Conservation (phyloP, 2,329 filamentous ascomycete species). For the Cadophora sp. region DNA sequence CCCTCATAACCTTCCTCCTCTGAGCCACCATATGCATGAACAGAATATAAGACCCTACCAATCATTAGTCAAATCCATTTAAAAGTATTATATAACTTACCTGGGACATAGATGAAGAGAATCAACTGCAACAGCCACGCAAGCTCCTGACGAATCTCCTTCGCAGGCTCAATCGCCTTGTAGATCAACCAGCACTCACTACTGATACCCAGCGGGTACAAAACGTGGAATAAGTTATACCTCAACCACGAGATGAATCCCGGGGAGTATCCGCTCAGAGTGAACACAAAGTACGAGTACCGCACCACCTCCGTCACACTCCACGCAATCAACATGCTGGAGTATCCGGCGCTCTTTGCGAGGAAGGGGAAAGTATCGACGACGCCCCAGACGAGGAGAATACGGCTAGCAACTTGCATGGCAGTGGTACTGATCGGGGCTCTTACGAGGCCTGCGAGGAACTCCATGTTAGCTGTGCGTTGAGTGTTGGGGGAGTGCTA, state of each 20-base stretch:
- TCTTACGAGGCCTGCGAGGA: constrained; percentile 74
- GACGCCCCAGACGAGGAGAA: constrained; percentile 89
- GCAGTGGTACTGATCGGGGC: constrained; percentile 83
- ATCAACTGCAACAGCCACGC: constrained; percentile 69
- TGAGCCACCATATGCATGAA: constrained; percentile 97
- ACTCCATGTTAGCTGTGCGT: constrained; percentile 26
- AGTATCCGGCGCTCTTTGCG: constrained; percentile 68
- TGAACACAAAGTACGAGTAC: constrained; percentile 88
- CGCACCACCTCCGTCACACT: constrained; percentile 89
- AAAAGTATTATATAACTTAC: constrained; percentile 55
- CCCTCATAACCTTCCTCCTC: constrained; percentile 77
- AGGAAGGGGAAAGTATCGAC: constrained; percentile 75
- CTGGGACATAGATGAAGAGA: constrained; percentile 79
- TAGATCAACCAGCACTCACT: constrained; percentile 87
- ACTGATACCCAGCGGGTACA: constrained; percentile 90
- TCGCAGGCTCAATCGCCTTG: constrained; percentile 68
- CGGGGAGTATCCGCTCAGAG: constrained; percentile 69
- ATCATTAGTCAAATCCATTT: constrained; percentile 30
- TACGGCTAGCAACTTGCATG: constrained; percentile 88
- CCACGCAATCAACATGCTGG: constrained; percentile 86
- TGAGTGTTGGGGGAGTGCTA: not conserved
- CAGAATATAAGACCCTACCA: constrained; percentile 71
- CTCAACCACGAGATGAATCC: constrained; percentile 77
- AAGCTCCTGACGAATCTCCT: constrained; percentile 55
- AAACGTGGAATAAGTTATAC: constrained; percentile 90